phyloP scores from a whole-genome alignment of 345 rosid genomes.

The Firmiana major region DNA sequence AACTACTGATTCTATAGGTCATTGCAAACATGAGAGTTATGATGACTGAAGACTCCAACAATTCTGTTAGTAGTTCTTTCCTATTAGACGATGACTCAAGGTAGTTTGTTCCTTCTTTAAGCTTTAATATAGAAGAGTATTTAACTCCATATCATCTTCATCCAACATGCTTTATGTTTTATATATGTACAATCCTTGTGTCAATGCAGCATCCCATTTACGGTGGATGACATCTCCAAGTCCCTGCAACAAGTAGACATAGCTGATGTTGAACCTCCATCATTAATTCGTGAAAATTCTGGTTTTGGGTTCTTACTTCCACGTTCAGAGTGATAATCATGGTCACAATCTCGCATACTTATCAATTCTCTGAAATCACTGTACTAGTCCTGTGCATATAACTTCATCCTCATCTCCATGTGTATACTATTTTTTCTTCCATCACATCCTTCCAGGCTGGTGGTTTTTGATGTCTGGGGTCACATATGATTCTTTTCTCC shows the following conservation, averaged over 20 bases:
- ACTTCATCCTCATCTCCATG: constrained; percentile 20
- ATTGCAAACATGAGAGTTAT: constrained; percentile 89
- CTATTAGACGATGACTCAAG: constrained; percentile 98
- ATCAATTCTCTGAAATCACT: constrained; percentile 3
- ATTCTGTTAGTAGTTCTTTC: constrained; percentile 92
- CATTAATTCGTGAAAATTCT: constrained; percentile 80
- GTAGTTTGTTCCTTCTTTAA: constrained; percentile 29
- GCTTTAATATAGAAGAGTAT: background rate
- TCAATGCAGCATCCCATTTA: constrained; percentile 84
- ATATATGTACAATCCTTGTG: constrained; percentile 14
- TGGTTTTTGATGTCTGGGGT: constrained; percentile 25
- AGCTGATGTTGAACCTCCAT: constrained; percentile 81
- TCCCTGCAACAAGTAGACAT: constrained; percentile 87
- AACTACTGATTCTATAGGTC: constrained; percentile 43
- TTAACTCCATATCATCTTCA: background rate
- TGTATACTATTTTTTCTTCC: constrained; percentile 32
- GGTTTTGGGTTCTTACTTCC: constrained; percentile 89
- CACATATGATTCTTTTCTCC: constrained; percentile 38
- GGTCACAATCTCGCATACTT: background rate
- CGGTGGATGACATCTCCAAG: constrained; percentile 97
- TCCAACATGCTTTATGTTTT: background rate
- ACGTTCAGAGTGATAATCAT: constrained; percentile 46
- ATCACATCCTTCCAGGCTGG: constrained; percentile 18
- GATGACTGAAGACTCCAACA: constrained; percentile 96
- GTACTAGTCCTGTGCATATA: constrained; percentile 29